These are phyloP conservation scores for Saururus chinensis DNA, from an alignment of 164 flowering plant genomes.

Conservation along the genomic window DNA sequence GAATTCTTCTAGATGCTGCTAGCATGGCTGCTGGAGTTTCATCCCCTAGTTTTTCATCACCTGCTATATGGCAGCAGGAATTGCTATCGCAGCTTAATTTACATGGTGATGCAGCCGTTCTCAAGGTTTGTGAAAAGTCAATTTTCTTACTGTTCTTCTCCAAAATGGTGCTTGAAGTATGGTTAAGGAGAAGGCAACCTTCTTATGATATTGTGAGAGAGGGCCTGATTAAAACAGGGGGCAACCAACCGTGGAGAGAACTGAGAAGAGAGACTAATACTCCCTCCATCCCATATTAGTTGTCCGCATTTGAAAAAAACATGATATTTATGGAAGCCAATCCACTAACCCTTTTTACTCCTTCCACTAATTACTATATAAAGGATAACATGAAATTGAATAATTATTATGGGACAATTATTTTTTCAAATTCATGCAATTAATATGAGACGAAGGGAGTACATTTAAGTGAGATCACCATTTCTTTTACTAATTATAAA, in stretches of 20 bases:
- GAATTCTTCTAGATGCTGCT: constrained; percentile 77
- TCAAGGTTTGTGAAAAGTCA: constrained; percentile 41
- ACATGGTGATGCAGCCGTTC: constrained; percentile 47
- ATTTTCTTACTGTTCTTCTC: constrained; percentile 7
- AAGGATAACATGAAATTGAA: no score
- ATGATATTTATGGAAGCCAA: no score
- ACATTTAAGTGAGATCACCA: no score
- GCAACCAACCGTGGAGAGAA: background rate
- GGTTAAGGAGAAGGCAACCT: background rate
- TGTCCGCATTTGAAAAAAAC: no score
- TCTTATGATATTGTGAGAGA: background rate
- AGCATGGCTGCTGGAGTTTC: constrained; percentile 81
- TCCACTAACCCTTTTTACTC: no score
- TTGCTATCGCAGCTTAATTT: constrained; percentile 56
- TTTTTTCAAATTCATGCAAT: no score
- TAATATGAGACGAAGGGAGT: no score
- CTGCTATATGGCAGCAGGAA: constrained; percentile 68
- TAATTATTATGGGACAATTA: no score
- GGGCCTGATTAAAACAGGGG: background rate
- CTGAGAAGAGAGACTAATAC: no score
- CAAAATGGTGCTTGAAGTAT: constrained; percentile 20
- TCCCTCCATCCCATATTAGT: no score
- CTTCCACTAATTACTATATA: no score
- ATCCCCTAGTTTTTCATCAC: constrained; percentile 69
- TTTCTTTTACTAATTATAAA: no score